Percentiles rank a stretch among this genome's conserved stretches.
Evolutionary conservation across 768 basidiomycete genomes (phyloP).

Genomic region (Russula emetica): DNA sequence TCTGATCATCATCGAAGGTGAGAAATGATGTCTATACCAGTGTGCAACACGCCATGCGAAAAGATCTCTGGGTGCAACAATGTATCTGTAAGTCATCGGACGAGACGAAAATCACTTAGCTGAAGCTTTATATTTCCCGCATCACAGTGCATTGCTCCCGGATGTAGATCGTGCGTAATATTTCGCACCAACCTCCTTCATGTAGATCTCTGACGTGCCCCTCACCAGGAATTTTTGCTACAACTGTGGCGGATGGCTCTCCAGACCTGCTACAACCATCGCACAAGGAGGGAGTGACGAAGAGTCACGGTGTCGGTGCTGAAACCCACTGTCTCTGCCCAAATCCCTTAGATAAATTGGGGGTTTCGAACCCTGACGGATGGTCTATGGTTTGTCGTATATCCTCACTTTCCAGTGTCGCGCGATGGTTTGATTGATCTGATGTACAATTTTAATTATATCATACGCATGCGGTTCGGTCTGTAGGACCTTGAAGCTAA

Average conservation of each 20-base stretch:
- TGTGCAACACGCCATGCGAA: slow-evolving; percentile 47
- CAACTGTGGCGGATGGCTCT: slow-evolving; percentile 36
- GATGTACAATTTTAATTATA: not conserved
- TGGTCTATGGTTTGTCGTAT: too few species aligned
- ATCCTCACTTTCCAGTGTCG: too few species aligned
- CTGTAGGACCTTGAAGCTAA: not conserved
- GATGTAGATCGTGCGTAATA: slow-evolving; percentile 44
- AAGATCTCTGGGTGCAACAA: slow-evolving; percentile 53
- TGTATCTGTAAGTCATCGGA: slow-evolving; percentile 42
- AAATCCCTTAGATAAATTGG: not conserved
- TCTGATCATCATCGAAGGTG: too few species aligned
- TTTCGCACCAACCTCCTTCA: slow-evolving; percentile 35
- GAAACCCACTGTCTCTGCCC: not conserved
- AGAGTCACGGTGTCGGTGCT: not conserved
- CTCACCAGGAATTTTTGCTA: slow-evolving; percentile 48
- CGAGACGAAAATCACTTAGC: not conserved
- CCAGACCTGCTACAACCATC: too few species aligned
- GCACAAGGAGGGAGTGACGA: too few species aligned
- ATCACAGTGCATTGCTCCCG: slow-evolving; percentile 49
- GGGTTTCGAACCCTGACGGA: not conserved
- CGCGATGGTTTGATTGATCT: too few species aligned
- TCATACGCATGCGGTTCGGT: not conserved
- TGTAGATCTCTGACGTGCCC: not conserved
- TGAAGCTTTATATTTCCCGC: not conserved
- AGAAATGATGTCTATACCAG: slow-evolving; percentile 29